A percentile compares a stretch with the other conserved stretches of the same genome.
These are phyloP conservation scores for Eutrema japonicum DNA, from an alignment of 345 rosid species.

Conservation along the genomic window DNA sequence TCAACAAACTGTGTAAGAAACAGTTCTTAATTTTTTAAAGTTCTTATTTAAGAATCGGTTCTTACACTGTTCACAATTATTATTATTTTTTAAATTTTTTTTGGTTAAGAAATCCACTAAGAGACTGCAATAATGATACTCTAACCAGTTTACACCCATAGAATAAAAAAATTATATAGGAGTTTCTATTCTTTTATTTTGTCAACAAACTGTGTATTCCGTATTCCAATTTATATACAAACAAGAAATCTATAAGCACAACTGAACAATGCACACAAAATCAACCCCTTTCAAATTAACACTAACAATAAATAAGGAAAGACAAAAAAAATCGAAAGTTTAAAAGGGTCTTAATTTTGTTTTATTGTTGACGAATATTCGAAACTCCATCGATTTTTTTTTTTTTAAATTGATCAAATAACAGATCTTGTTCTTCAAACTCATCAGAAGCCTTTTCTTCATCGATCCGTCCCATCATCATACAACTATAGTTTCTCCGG, in stretches of 20 bases:
- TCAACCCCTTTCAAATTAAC: slow-evolving; percentile 7
- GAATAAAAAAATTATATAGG: too few species aligned
- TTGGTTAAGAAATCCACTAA: too few species aligned
- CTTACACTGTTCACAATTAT: too few species aligned
- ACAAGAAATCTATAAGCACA: slow-evolving; percentile 3
- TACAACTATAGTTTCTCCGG: slow-evolving; percentile 34
- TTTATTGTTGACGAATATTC: slow-evolving; percentile 7
- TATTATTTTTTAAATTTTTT: too few species aligned
- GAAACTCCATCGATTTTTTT: slow-evolving; percentile 21
- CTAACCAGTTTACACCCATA: too few species aligned
- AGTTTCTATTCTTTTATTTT: background rate
- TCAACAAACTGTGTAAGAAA: background rate
- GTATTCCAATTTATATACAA: slow-evolving; percentile 14
- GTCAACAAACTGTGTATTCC: background rate
- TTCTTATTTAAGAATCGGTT: too few species aligned
- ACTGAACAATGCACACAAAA: slow-evolving; percentile 15
- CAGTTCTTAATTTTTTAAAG: too few species aligned
- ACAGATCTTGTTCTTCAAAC: slow-evolving; percentile 47
- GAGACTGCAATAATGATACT: too few species aligned
- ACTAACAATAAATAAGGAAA: background rate
- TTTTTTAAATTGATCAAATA: slow-evolving; percentile 6
- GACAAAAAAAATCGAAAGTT: background rate
- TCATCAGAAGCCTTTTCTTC: slow-evolving; percentile 61
- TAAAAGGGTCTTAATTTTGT: background rate
- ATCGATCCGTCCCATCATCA: slow-evolving; percentile 69